A percentile compares a stretch with the other conserved stretches of the same genome.
These are phyloP conservation scores for Venturia asperata DNA, from an alignment of 2,329 filamentous ascomycete genomes.

Conservation along the genomic window DNA sequence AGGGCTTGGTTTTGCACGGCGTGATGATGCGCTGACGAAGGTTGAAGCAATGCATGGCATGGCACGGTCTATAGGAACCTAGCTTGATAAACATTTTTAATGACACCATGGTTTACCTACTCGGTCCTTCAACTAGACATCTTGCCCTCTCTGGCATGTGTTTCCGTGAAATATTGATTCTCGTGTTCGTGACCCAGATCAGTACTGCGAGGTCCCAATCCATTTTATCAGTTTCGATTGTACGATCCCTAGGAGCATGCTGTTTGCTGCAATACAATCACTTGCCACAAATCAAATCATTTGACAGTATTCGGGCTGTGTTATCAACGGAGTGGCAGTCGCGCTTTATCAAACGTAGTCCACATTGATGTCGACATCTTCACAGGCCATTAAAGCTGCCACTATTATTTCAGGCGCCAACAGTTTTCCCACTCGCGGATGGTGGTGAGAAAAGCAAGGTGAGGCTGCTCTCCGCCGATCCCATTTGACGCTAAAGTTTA, in stretches of 20 bases:
- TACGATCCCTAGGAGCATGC: too few species aligned
- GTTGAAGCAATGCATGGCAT: background rate
- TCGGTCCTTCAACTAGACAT: too few species aligned
- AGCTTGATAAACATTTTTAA: slow-evolving; percentile 3
- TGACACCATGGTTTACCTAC: slow-evolving; percentile 5
- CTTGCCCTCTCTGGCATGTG: too few species aligned
- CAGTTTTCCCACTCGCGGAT: background rate
- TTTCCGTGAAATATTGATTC: too few species aligned
- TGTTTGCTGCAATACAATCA: too few species aligned
- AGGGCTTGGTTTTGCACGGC: background rate
- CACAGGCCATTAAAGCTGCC: background rate
- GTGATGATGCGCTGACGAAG: slow-evolving; percentile 8
- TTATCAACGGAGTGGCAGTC: too few species aligned
- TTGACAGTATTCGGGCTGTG: too few species aligned
- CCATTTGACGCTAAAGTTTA: background rate
- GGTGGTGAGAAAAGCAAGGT: background rate
- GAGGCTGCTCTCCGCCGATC: background rate
- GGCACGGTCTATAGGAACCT: background rate
- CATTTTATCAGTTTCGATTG: too few species aligned
- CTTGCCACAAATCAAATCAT: too few species aligned
- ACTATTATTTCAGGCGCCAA: background rate
- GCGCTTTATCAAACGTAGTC: background rate
- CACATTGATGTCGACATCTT: background rate
- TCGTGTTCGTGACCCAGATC: too few species aligned
- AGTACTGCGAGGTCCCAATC: too few species aligned